Evolutionary conservation across 805 yeast species (phyloP), one percentile per base, ranked within the genome.

Genomic region (Barnettozyma sucrosica): DNA sequence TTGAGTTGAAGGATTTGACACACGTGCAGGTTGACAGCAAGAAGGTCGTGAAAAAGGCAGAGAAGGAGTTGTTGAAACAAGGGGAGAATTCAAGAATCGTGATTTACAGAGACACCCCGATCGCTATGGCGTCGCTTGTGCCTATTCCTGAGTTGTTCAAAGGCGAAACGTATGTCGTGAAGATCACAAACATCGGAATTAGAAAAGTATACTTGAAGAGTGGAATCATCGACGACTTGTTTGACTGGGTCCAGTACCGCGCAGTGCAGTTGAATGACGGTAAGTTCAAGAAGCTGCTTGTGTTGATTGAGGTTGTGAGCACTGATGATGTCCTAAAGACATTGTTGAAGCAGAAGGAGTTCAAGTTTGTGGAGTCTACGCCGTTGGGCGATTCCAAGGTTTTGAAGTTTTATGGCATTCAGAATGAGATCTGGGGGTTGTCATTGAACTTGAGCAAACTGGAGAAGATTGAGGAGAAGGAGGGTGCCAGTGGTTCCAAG

Each of bases 61-160:
- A 56, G 28, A 55, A 58, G 26, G 43, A 61, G 49, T 48, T 71
- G 65, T 54, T 68, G 55, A 55, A 58, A 43, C 51, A 56, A 55
- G 75, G 76, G 19, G 67, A 71, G 14, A 76, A 81, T 54, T 70
- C 88, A 1, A 76, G 75, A 44, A 58, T 82, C 36, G 71, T 84
- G 24, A 61, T 76, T 16, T 85, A 85, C 66, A 76, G 90, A 58
- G 77, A 76, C n/a, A 69, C 81, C 1, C 90, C 93, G 16, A 80
- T 86, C 59, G 89, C 89, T 0, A 68, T 81, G 33, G 68, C 76
- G 26, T 72, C 82, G 0, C 49, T 69, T 10, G 67, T 75, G 40
- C 71, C 70, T 39, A 61, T 66, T 36, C 69, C 74, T n/a, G 69
- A 72, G 9, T 57, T 71, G 43, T 66, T 75, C 0, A 63, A 71